phyloP scores from a whole-genome alignment of 2,329 filamentous ascomycete genomes.

The Rachicladosporium sp. region DNA sequence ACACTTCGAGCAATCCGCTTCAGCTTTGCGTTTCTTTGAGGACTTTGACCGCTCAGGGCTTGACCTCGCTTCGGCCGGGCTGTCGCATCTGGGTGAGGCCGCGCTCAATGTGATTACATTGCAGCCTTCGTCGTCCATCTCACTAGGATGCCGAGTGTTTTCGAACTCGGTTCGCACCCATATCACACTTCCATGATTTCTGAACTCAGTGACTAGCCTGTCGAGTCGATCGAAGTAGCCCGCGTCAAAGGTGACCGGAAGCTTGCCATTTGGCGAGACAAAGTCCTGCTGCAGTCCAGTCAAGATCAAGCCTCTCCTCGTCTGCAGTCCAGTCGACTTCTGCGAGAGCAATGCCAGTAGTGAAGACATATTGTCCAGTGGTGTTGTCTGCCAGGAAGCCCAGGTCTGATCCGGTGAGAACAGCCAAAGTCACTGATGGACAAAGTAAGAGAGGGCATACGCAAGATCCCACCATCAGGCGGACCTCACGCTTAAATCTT shows the following conservation, averaged over 20 bases:
- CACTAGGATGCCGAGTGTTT: not conserved
- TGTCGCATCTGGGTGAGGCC: no score
- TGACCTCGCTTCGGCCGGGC: no score
- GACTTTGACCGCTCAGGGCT: not conserved
- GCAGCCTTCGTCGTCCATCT: constrained; percentile 1
- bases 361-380: not conserved
- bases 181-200: constrained; percentile 59
- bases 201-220: constrained; percentile 58
- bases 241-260: constrained; percentile 49
- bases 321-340: constrained; percentile 41
- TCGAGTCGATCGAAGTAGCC: constrained; percentile 57
- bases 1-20: not conserved
- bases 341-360: constrained; percentile 17
- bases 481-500: no score
- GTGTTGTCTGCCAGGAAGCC: no score
- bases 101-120: constrained; percentile 2
- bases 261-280: constrained; percentile 51
- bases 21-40: constrained; percentile 4
- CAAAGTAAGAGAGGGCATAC: no score
- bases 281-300: constrained; percentile 91
- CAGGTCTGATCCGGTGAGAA: no score
- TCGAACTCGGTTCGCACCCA: constrained; percentile 72
- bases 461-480: no score
- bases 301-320: constrained; percentile 60
- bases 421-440: no score